Evolutionary conservation across 2,329 filamentous ascomycete genomes (phyloP), one percentile per base, ranked within the genome.

Genomic region (Colletotrichum sp.): DNA sequence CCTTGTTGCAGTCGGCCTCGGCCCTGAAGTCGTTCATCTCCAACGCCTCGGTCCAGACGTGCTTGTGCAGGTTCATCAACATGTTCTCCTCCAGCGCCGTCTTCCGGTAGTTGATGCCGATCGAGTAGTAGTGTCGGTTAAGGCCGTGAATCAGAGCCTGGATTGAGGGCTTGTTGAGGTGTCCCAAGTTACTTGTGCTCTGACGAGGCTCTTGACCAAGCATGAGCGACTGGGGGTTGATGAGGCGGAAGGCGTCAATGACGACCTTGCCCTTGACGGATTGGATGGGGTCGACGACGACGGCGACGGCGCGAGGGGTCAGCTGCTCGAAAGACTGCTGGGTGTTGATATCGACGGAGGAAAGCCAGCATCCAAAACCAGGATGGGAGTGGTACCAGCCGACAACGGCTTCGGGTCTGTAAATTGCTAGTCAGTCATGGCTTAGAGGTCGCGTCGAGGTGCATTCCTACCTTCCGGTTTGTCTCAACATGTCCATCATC

Each of bases 371-470:
- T 81, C 97, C 97, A 84, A 99, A 99, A 81, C 97, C 97, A 67
- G 97, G 97, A 91, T 99, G 97, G 78, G 97, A 99, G 88, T 99
- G 97, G 87, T 99, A 99, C 97, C 97, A 99, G 85, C 97, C 97
- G 70, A 99, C 97, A 74, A 99, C 97, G 1, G 96, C 96, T 86
- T 99, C 97, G 76, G 96, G 96, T 85, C 96, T 98, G 80, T 70
- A 74, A 21, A 52, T 71, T 55, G 60, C 49, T 72, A 60, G 63
- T 75, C 72, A 66, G 57, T 71, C 72, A 63, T 49, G 28, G n/a
- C 39, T 16, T 77, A 7, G 13, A 16, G 62, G 52, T 18, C 15
- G 15, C 34, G 65, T 78, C 18, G 60, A 9, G 24, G 62, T 67
- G 63, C 21, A 66, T 60, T 78, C 91, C 81, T 89, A 98, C 95